A percentile compares a stretch with the other conserved stretches of the same genome.
Conservation (phyloP, 2,329 filamentous ascomycete genomes). For the Diplodia seriata region DNA sequence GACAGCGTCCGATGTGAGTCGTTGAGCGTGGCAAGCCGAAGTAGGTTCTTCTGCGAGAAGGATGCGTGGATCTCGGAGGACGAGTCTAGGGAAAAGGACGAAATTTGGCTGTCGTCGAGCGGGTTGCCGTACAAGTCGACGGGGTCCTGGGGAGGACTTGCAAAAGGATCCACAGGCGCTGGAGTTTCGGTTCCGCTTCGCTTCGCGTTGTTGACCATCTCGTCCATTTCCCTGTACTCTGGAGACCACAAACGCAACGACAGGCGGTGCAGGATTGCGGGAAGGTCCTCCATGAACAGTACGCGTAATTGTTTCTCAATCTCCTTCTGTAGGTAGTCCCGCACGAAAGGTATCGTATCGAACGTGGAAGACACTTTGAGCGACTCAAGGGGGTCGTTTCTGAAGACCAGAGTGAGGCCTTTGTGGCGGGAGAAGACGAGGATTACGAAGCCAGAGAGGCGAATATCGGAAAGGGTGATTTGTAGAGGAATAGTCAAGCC, state of each 20-base stretch:
- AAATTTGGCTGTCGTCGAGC: conserved; percentile 76
- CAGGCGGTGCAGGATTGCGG: conserved; percentile 92
- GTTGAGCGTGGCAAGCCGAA: conserved; percentile 80
- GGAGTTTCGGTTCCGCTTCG: conserved; percentile 50
- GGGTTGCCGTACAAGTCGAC: conserved; percentile 81
- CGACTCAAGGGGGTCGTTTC: conserved; percentile 96
- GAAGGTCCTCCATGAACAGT: conserved; percentile 96
- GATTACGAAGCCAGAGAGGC: conserved; percentile 95
- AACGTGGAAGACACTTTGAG: conserved; percentile 99
- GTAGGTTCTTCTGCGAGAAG: conserved; percentile 93
- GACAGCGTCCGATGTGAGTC: conserved; percentile 91
- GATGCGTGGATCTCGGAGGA: conserved; percentile 83
- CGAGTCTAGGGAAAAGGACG: conserved; percentile 78
- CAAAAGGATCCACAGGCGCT: conserved; percentile 76
- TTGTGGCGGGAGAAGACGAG: conserved; percentile 98
- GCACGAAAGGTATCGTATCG: conserved; percentile 97
- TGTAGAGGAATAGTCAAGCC: conserved; percentile 96
- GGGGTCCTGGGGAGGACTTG: conserved; percentile 79
- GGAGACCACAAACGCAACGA: conserved; percentile 90
- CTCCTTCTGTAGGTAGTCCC: conserved; percentile 93
- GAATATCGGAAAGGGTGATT: conserved; percentile 94
- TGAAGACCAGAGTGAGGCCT: conserved; percentile 93
- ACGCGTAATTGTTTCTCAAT: conserved; percentile 93
- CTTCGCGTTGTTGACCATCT: conserved; percentile 57
- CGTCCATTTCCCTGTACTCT: conserved; percentile 76